Evolutionary conservation across 495 filamentous ascomycete genomes (phyloP), one percentile per base, ranked within the genome.

Genomic region (Stereocaulon alpinum): DNA sequence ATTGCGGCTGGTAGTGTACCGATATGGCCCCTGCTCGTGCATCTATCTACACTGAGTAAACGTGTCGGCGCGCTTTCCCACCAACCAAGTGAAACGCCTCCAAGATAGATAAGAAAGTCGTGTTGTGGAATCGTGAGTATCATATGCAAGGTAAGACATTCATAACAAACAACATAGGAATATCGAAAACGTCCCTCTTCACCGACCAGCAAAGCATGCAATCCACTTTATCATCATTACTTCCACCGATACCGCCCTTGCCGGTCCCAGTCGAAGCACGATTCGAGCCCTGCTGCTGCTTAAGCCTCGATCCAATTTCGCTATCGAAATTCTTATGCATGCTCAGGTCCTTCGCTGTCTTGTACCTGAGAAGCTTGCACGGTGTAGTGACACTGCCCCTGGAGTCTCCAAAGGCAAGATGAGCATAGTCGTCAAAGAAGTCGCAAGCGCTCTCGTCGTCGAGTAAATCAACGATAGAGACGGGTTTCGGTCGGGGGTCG

Each of bases 171-270:
- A 98, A 73, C 91, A 96, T 96, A 30, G 93, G 93, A 71, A 98
- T 96, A 71, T 96, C 93, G 74, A 97, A 98, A 48, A 93, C 88
- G 71, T 98, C 93, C 61, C 93, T 78, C 77, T 91, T 93, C 58
- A 97, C 90, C 61, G 88, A 90, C 92, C 93, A 98, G 75, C 87
- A 92, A 73, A 91, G 94, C 65, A 84, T 89, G 76, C 91, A 96
- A 67, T 95, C 88, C 51, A 97, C 85, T 72, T 90, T 92, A 60
- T 92, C 93, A 61, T 95, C 90, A 68, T 83, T 86, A 69, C 86
- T 85, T 1, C 90, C 84, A 72, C 93, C 87, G 0, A 82, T 88
- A 61, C 85, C 82, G 69, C 94, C 85, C 45, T 85, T 85, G 56
- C 86, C 83, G 65, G 45, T 41, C 40, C 61, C 41, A 43, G 55